Conservation (phyloP, 2,329 filamentous ascomycete genomes). For the Paraconiothyrium brasiliense region DNA sequence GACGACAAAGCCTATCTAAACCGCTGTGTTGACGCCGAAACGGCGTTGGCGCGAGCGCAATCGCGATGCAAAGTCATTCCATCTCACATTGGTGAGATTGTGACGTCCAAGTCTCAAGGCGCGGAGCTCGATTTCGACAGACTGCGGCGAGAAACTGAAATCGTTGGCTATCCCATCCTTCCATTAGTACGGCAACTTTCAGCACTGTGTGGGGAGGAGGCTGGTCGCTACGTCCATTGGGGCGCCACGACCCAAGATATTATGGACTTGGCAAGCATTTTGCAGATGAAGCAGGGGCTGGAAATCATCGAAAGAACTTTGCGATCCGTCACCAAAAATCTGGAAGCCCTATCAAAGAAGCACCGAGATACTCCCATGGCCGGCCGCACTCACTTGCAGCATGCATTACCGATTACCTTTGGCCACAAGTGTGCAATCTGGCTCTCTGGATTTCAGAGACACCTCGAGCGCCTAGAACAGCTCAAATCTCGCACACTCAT, state of each 20-base stretch:
- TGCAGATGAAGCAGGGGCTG: conserved; percentile 64
- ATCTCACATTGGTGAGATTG: conserved; percentile 46
- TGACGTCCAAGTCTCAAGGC: conserved; percentile 40
- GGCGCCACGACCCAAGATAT: conserved; percentile 69
- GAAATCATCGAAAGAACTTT: conserved; percentile 59
- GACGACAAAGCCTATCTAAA: conserved; percentile 61
- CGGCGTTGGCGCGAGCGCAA: conserved; percentile 62
- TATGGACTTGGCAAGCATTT: conserved; percentile 64
- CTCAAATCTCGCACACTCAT: conserved; percentile 58
- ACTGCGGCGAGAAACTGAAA: conserved; percentile 58
- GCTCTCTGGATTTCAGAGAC: conserved; percentile 60
- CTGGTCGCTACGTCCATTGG: conserved; percentile 63
- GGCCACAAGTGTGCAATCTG: conserved; percentile 68
- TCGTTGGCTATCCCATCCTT: conserved; percentile 65
- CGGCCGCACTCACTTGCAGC: conserved; percentile 66
- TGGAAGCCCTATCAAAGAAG: conserved; percentile 55
- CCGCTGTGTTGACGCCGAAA: conserved; percentile 61
- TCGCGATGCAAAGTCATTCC: conserved; percentile 60
- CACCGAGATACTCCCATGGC: conserved; percentile 66
- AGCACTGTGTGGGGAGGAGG: conserved; percentile 47
- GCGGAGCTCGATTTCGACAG: conserved; percentile 56
- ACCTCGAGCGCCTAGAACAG: conserved; percentile 59
- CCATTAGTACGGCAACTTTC: conserved; percentile 61
- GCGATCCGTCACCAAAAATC: conserved; percentile 53
- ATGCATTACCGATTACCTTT: conserved; percentile 66